phyloP scores from a whole-genome alignment of 441 rosid genomes.

The Populus hybrid region DNA sequence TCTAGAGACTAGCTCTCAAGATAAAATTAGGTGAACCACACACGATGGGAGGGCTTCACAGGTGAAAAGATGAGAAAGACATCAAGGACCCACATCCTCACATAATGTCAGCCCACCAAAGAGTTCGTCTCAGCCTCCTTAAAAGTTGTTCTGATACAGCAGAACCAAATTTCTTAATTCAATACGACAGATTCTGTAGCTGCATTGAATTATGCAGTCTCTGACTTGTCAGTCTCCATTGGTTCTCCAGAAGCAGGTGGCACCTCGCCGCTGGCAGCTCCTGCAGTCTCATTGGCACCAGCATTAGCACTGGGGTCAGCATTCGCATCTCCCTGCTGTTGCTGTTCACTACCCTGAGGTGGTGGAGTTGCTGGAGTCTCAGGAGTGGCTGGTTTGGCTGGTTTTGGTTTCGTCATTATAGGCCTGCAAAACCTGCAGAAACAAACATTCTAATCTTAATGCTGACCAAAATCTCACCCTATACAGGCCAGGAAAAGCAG shows the following conservation, averaged over 20 bases:
- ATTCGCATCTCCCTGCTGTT: conserved; percentile 32
- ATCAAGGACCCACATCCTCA: background rate
- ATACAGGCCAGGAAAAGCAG: background rate
- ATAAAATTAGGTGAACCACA: conserved; percentile 20
- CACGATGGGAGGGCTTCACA: conserved; percentile 14
- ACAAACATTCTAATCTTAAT: background rate
- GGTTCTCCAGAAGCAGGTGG: conserved; percentile 48
- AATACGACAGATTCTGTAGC: background rate
- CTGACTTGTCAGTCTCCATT: conserved; percentile 71
- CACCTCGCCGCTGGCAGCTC: conserved; percentile 33
- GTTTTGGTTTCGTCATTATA: conserved; percentile 76
- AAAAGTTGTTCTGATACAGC: conserved; percentile 26
- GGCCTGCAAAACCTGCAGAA: conserved; percentile 74
- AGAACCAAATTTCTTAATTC: conserved; percentile 10
- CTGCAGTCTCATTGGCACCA: conserved; percentile 16
- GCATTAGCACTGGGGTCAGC: conserved; percentile 12
- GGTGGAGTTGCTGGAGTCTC: conserved; percentile 53
- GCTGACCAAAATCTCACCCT: background rate
- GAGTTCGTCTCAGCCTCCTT: conserved; percentile 14
- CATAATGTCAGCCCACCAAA: conserved; percentile 9
- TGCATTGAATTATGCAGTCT: conserved; percentile 27
- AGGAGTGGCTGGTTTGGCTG: conserved; percentile 58
- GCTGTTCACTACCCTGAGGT: conserved; percentile 44
- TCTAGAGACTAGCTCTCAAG: conserved; percentile 24
- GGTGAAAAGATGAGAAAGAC: conserved; percentile 1